phyloP scores from a whole-genome alignment of 1,284 basidiomycete species.

The Heterobasidion annosum region DNA sequence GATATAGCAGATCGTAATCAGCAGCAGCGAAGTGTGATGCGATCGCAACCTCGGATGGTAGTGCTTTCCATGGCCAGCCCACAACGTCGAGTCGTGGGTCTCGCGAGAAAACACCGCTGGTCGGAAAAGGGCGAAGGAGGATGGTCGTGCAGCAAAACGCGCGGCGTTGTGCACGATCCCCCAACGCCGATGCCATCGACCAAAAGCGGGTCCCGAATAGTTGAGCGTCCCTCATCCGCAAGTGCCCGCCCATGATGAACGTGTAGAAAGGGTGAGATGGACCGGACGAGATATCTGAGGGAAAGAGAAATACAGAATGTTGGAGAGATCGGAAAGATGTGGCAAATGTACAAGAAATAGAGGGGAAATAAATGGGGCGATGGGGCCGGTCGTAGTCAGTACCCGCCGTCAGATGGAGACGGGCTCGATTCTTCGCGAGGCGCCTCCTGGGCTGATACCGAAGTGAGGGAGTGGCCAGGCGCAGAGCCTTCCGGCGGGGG shows the following conservation, averaged over 20 bases:
- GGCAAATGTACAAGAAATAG: conserved; percentile 14
- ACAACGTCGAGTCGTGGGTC: conserved; percentile 36
- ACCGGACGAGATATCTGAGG: not conserved
- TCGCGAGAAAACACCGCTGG: conserved; percentile 18
- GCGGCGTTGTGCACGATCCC: conserved; percentile 25
- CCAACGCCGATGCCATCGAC: conserved; percentile 20
- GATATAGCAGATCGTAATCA: conserved; percentile 10
- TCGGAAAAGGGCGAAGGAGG: conserved; percentile 8
- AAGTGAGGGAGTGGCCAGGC: conserved; percentile 36
- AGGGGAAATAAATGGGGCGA: conserved; percentile 18
- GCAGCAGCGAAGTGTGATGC: conserved; percentile 8
- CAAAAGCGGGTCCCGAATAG: conserved; percentile 12
- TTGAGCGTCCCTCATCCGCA: conserved; percentile 14
- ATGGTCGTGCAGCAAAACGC: conserved; percentile 9
- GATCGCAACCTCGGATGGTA: conserved; percentile 12
- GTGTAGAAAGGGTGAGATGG: not conserved
- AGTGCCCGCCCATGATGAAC: conserved; percentile 20
- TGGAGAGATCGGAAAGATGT: conserved; percentile 18
- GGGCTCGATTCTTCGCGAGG: conserved; percentile 55
- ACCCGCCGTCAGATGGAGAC: conserved; percentile 50
- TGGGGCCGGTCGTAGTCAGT: conserved; percentile 23
- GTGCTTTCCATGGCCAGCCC: conserved; percentile 23
- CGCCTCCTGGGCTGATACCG: conserved; percentile 44
- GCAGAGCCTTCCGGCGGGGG: conserved; percentile 48
- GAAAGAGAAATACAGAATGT: conserved; percentile 20